Base-by-base conservation (phyloP, 2,329 filamentous ascomycete genomes). In the Hypoxylon sp. region DNA sequence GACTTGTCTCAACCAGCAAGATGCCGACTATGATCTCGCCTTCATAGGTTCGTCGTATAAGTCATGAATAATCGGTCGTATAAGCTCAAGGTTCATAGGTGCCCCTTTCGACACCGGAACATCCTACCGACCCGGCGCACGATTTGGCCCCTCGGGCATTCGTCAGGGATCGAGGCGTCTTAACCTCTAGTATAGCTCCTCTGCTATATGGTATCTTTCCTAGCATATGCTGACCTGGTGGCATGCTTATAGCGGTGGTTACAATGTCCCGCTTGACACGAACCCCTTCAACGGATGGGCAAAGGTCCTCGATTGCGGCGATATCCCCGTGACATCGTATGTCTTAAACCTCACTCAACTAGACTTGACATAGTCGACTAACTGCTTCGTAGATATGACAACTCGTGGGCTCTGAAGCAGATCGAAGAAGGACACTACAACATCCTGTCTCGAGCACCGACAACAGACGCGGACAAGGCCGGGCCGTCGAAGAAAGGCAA, bases 61-160 rank as follows among this genome's bases (percentile, higher is more conserved):
- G 64, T 42, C 26, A 13, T 2, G 27, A 23, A n/a, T n/a, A 20
- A 5, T 17, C 10, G 15, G 11, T 15, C 29, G 45, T 11, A 3
- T 42, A 35, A 38, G 46, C 35, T 63, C 9, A 60, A 17, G 7
- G 9, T 15, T n/a, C 24, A 13, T 61, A 90, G 88, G 88, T 38
- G 90, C 90, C 35, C 91, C 91, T 0, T 95, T 95, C 66, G 91
- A 96, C 72, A 94, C 91, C 0, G 90, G 90, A 48, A 95, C 90
- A 21, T 93, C 90, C 0, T 96, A 96, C 75, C 81, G 91, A 48
- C 91, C 91, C 2, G 91, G 91, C 64, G 91, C 91, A 58, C 85
- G 91, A 29, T 96, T 96, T 67, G 91, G 91, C 0, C 91, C 92
- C 8, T 91, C 88, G 26, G 91, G 91, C 43, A 94, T 95, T 68